phyloP scores from a whole-genome alignment of 805 yeast species.

The Blastobotrys chiropterorum region DNA sequence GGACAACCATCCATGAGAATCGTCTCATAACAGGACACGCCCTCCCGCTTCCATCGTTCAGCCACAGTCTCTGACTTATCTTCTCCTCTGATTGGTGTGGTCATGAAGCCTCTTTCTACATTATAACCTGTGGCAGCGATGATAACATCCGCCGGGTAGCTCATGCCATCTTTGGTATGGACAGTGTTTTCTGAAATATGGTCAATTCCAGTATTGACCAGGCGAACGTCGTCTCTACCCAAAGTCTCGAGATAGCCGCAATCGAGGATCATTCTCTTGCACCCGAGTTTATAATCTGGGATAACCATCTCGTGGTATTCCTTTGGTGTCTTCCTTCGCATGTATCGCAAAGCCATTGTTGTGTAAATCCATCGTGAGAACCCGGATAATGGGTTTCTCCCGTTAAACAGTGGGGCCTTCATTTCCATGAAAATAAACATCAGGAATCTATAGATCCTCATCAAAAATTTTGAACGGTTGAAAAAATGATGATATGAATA shows the following conservation, averaged over 20 bases:
- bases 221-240: constrained; percentile 9
- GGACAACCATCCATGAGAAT: constrained; percentile 16
- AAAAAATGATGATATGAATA: background rate
- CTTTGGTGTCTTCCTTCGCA: constrained; percentile 10
- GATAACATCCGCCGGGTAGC: constrained; percentile 17
- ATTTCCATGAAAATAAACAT: constrained; percentile 12
- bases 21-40: constrained; percentile 16
- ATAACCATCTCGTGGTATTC: constrained; percentile 13
- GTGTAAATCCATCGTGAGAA: constrained; percentile 7
- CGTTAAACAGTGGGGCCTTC: constrained; percentile 13
- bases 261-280: constrained; percentile 14
- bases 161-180: constrained; percentile 13
- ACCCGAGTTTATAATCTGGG: constrained; percentile 11
- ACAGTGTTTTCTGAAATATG: constrained; percentile 11
- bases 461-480: background rate
- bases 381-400: constrained; percentile 7
- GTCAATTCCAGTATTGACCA: constrained; percentile 10
- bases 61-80: constrained; percentile 10
- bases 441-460: constrained; percentile 9
- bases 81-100: constrained; percentile 7
- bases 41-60: constrained; percentile 13
- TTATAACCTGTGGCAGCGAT: constrained; percentile 18
- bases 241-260: constrained; percentile 9
- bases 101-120: background rate
- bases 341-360: constrained; percentile 6